Evolutionary conservation across 306 rosid species (phyloP).

Genomic region (Pyrus pyrifolia): DNA sequence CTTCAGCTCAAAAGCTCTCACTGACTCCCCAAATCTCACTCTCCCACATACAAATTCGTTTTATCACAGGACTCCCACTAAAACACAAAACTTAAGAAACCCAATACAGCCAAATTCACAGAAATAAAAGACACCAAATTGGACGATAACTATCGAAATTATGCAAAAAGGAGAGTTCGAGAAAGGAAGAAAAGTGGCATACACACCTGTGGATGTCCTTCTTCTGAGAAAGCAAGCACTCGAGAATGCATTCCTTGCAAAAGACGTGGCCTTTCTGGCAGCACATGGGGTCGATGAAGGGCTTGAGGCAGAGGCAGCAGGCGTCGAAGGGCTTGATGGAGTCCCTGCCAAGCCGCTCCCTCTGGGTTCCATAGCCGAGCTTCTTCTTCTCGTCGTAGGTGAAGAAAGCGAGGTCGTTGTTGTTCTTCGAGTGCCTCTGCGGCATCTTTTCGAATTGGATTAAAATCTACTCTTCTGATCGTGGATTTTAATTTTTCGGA

Average conservation of each 20-base stretch:
- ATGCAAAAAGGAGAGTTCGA: background rate
- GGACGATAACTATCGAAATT: background rate
- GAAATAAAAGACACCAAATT: background rate
- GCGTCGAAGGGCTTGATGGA: conserved; percentile 96
- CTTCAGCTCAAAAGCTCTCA: background rate
- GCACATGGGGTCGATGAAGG: conserved; percentile 76
- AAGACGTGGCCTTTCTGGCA: conserved; percentile 88
- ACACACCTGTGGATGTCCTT: conserved; percentile 80
- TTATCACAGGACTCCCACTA: no score
- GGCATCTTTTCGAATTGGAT: conserved; percentile 44
- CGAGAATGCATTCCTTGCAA: conserved; percentile 86
- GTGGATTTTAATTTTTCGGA: background rate
- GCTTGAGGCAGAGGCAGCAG: conserved; percentile 87
- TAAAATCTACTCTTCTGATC: background rate
- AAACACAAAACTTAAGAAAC: background rate
- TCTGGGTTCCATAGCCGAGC: conserved; percentile 93
- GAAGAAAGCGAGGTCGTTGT: conserved; percentile 98
- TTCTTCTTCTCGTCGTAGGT: conserved; percentile 93
- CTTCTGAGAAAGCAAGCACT: conserved; percentile 87
- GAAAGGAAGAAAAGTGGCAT: background rate
- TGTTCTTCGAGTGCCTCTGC: conserved; percentile 97
- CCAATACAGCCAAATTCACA: background rate
- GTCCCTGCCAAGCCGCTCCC: conserved; percentile 84
- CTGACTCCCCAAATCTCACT: background rate
- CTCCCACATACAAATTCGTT: background rate